Evolutionary conservation across 495 filamentous ascomycete species (phyloP), one percentile per base, ranked within the genome.

Genomic region (Xylaria telfairii): DNA sequence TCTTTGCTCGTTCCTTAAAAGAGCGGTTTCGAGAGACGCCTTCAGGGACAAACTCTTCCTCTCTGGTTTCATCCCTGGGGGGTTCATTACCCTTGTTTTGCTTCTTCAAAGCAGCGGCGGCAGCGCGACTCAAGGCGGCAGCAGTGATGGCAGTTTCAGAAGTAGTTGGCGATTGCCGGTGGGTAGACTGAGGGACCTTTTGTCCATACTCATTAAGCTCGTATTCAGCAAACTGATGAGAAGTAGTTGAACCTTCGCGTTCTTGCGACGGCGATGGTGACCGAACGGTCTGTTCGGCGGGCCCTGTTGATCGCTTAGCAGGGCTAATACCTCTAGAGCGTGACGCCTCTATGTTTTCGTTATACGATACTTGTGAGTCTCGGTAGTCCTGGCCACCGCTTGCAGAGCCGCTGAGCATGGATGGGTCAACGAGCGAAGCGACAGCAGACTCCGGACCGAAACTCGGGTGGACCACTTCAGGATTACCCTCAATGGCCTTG

Each of bases 401-500:
- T 0, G 69, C 72, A 26, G 82, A 91, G 12, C 82, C 82, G 2
- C 79, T 91, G 19, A 93, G 56, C n/a, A 90, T 85, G 3, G 94
- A 95, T 10, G 90, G 91, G 42, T 96, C 92, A 57, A 93, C 87
- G 10, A 98, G 84, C 9, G 93, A 96, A 13, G 94, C 95, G 42
- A 97, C 94, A 28, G 91, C 91, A 41, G 94, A 97, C 79, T 97
- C 93, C 5, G 95, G 90, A 8, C 85, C 91, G n/a, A 86, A 68
- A 4, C 90, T 90, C 7, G 86, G 87, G 61, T 92, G 89, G 2
- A 94, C 86, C 75, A 92, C 92, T 61, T 92, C 84, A 21, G 93
- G 91, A 71, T 93, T 96, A 21, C 90, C 87, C 41, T 86, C 91
- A 32, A 91, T 79, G 3, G 87, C 87, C 54, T 87, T 87, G 26